Conservation (phyloP, 345 rosid genomes). For the Ailanthus altissimus region DNA sequence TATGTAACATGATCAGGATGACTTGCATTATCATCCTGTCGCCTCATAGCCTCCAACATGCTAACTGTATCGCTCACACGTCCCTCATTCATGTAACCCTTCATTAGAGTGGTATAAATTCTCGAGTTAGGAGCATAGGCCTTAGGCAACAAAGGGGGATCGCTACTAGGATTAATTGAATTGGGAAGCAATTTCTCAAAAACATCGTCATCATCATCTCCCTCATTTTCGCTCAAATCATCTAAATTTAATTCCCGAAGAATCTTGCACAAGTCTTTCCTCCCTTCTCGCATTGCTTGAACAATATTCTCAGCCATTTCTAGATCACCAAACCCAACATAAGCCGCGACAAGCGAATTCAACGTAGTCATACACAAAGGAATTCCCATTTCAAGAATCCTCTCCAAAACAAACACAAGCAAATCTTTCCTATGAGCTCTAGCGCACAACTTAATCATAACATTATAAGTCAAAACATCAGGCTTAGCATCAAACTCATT, state of each 20-base stretch:
- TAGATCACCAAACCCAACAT: slow-evolving; percentile 86
- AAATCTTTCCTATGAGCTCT: slow-evolving; percentile 63
- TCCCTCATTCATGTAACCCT: slow-evolving; percentile 91
- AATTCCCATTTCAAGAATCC: slow-evolving; percentile 54
- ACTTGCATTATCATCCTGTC: slow-evolving; percentile 59
- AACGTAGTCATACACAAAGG: slow-evolving; percentile 73
- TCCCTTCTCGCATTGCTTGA: slow-evolving; percentile 85
- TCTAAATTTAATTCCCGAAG: slow-evolving; percentile 55
- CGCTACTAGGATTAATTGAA: slow-evolving; percentile 35
- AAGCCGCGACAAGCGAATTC: slow-evolving; percentile 87
- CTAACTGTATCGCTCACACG: slow-evolving; percentile 70
- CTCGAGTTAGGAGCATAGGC: slow-evolving; percentile 68
- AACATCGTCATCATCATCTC: slow-evolving; percentile 40
- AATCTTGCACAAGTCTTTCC: slow-evolving; percentile 82
- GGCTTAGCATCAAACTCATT: slow-evolving; percentile 56
- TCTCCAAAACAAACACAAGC: slow-evolving; percentile 79
- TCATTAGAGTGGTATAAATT: slow-evolving; percentile 86
- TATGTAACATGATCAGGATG: slow-evolving; percentile 91
- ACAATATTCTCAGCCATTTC: slow-evolving; percentile 72
- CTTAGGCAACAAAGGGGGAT: slow-evolving; percentile 71
- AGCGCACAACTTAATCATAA: slow-evolving; percentile 86
- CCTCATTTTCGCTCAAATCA: slow-evolving; percentile 45
- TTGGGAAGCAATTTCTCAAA: slow-evolving; percentile 75
- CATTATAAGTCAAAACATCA: slow-evolving; percentile 75
- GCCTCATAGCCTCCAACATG: slow-evolving; percentile 86